Evolutionary conservation across 108 stramenopile genomes (phyloP).

Genomic region (Skeletonema costatum): DNA sequence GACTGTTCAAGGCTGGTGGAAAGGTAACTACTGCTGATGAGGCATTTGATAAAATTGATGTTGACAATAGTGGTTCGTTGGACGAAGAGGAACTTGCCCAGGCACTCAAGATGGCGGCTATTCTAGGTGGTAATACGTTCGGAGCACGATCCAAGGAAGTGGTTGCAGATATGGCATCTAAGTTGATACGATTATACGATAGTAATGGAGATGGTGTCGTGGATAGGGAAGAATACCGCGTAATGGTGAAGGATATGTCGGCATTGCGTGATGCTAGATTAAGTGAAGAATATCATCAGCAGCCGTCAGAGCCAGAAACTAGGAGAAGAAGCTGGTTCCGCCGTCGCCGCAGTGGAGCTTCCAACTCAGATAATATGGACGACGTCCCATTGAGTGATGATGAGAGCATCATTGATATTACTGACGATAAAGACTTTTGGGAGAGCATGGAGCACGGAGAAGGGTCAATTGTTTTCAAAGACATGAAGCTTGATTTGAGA

Average conservation of each 20-base stretch:
- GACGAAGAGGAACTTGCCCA: conserved; percentile 76
- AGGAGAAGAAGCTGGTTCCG: conserved; percentile 16
- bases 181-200: conserved; percentile 80
- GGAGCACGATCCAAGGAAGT: conserved; percentile 34
- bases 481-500: conserved; percentile 82
- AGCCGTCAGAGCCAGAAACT: background rate
- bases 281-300: conserved; percentile 12
- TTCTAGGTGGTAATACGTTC: conserved; percentile 19
- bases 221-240: conserved; percentile 82
- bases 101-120: conserved; percentile 70
- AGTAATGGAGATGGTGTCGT: conserved; percentile 83
- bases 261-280: conserved; percentile 47
- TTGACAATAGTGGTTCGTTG: conserved; percentile 76
- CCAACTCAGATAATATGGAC: background rate
- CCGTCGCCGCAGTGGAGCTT: conserved; percentile 12
- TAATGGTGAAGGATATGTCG: conserved; percentile 89
- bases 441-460: conserved; percentile 49
- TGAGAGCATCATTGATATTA: conserved; percentile 38
- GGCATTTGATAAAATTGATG: conserved; percentile 82
- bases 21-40: conserved; percentile 62
- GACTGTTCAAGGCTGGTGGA: conserved; percentile 8
- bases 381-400: background rate
- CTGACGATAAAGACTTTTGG: conserved; percentile 41
- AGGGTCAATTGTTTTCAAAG: conserved; percentile 73
- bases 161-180: conserved; percentile 61